Percentiles rank a stretch among this genome's conserved stretches.
Conservation (phyloP, 345 rosid species). For the Camelina laxa region DNA sequence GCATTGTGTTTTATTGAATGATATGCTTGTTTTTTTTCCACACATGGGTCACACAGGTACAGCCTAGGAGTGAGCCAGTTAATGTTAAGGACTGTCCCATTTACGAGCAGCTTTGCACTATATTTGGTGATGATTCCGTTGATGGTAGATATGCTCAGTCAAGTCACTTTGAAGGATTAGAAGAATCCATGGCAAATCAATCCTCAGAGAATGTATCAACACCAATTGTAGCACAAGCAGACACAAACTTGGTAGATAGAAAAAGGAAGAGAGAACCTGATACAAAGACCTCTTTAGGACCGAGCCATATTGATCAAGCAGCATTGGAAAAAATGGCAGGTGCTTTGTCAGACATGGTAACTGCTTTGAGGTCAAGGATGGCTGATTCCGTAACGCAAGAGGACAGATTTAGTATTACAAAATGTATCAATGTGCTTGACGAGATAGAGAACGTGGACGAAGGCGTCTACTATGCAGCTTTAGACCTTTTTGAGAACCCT, state of each 20-base stretch:
- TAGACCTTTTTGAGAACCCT: constrained; percentile 77
- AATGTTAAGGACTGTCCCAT: constrained; percentile 76
- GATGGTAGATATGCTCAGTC: constrained; percentile 91
- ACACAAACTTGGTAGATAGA: constrained; percentile 24
- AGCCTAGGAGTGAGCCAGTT: constrained; percentile 55
- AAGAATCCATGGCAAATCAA: constrained; percentile 53
- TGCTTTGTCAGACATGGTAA: constrained; percentile 68
- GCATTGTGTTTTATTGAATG: background rate
- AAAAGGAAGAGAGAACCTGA: constrained; percentile 54
- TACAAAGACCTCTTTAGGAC: constrained; percentile 35
- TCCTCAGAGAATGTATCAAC: constrained; percentile 26
- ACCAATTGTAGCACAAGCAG: background rate
- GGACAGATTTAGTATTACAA: constrained; percentile 55
- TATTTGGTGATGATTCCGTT: constrained; percentile 64
- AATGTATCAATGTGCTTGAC: constrained; percentile 72
- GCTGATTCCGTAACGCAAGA: constrained; percentile 34
- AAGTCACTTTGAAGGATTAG: constrained; percentile 79
- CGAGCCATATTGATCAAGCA: constrained; percentile 49
- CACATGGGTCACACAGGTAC: constrained; percentile 52
- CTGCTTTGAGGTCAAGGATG: constrained; percentile 52
- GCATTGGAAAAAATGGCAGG: constrained; percentile 55
- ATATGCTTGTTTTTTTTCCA: background rate
- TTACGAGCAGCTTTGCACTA: constrained; percentile 71
- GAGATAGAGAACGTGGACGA: constrained; percentile 62
- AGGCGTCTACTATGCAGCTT: constrained; percentile 61